Evolutionary conservation across 805 yeast genomes (phyloP), one percentile per base, ranked within the genome.

Genomic region (Candida nemodendra): DNA sequence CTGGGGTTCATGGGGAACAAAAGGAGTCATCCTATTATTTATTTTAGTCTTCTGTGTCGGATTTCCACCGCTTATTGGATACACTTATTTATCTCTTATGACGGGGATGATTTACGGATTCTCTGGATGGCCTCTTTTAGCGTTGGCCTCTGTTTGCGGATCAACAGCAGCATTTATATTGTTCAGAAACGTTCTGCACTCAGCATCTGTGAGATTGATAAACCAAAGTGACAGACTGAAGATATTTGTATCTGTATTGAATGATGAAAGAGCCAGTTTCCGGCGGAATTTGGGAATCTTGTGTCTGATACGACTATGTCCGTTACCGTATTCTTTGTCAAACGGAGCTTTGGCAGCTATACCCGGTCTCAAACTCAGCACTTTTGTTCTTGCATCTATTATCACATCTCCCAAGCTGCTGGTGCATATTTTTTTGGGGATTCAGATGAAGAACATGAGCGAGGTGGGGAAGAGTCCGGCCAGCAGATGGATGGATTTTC

Each of bases 311-410:
- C 69, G 97, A 38, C 61, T 91, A 40, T 88, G 96, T 50, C 99
- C 99, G 0, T 73, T 91, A 52, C 98, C 98, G 0, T 93, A 89
- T 57, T 88, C 96, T 2, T 66, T 91, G 22, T 82, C 93, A 0
- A 91, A 91, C 54, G 97, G 96, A 4, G 97, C 95, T 0, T 69
- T 93, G 48, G 93, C 95, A 8, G 82, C 95, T 2, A 76, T 91
- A 11, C 96, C 95, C 0, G 84, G 86, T 13, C 71, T 91, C 9
- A 68, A 81, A 0, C 64, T 80, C 2, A 44, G 61, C 28, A 78
- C 79, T 18, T 91, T 84, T 58, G 65, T 80, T 2, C 54, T 81
- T 22, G 95, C 96, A 1, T 81, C 89, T 17, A 47, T 78, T 0
- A 58, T 87, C 23, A 79, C 95, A 2, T 78, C 95, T 0, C 98